Base-by-base conservation (phyloP, 2,329 filamentous ascomycete species). In the Talaromyces sp. region DNA sequence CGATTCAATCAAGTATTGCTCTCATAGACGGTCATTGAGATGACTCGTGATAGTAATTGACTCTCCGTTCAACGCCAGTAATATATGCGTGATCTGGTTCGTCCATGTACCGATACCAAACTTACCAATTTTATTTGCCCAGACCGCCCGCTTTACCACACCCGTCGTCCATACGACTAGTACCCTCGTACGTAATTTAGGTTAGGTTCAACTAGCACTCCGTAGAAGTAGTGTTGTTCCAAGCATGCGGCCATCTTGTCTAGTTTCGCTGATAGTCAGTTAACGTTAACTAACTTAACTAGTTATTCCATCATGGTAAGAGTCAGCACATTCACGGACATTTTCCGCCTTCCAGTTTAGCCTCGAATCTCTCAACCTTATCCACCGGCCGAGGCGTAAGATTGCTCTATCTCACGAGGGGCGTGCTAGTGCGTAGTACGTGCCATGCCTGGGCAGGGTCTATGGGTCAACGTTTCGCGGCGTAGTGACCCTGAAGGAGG, bases 201-300 rank as follows among this genome's bases (percentile, higher is more conserved):
- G 48, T 52, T 52, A 52, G 28, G 48, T 52, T 52, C 48, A 54
- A 33, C 44, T 48, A n/a, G n/a, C n/a, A n/a, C n/a, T n/a, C n/a
- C n/a, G n/a, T n/a, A n/a, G n/a, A n/a, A n/a, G n/a, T n/a, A 16
- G 11, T 46, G 21, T 3, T 46, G 42, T 11, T 42, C n/a, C 9
- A 25, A 48, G 21, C n/a, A 33, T 52, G 48, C 28, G 25, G 11
- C 9, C 48, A 52, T 52, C 28, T 52, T n/a, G 48, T 52, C 48
- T 52, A 33, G 28, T 23, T 12, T 23, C n/a, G 14, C 18, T 35
- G n/a, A 35, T 33, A 14, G 35, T 52, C n/a, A 2, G 16, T 52
- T 25, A 4, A 14, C 48, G 23, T 21, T 48, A 25, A 46, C n/a
- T n/a, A 40, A 40, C 40, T 28, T 48, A 48, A 48, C 44, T n/a